Evolutionary conservation across 108 stramenopile species (phyloP), one percentile per base, ranked within the genome.

Genomic region (Cyclotella atomus): DNA sequence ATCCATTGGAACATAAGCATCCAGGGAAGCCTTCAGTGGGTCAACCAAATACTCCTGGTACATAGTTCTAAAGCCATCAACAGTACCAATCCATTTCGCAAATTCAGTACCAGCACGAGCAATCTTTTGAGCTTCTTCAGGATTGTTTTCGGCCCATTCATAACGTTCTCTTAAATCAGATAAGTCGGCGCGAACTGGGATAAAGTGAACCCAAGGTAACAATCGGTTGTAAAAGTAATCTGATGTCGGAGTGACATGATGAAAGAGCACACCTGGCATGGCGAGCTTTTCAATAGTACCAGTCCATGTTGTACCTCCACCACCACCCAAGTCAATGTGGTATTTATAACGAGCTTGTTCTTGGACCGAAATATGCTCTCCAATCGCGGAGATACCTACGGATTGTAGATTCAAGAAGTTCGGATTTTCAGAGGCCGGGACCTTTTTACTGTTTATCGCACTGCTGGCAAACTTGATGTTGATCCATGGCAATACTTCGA

Each of bases 381-480:
- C 76, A 55, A 65, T 64, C 5, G 55, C 71, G 3, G 30, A 2
- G 24, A 81, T 81, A 41, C 79, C 79, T 21, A 66, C 34, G 2
- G 41, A 29, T 52, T 66, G 56, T n/a, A 81, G 52, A 30, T 4
- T 24, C 0, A 27, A 50, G 28, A 67, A 64, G 1, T 81, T 55
- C 3, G 44, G 65, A 38, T 59, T 38, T 23, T 70, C 59, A 36
- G 32, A 2, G 19, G 70, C 62, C 7, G 70, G 47, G 20, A 56
- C 38, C 45, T 81, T 69, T 7, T 75, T 75, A 1, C 83, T 70
- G 12, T 79, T 68, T 3, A 83, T 69, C 35, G 68, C 82, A 8
- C 79, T 55, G 59, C 59, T 75, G 3, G 86, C 75, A 75, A 89
- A 89, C 61, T 89, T 85, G 65, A 86, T 73, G 59, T 89, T 77